phyloP scores from a whole-genome alignment of 257 asterid species.

The Catharanthus roseus region DNA sequence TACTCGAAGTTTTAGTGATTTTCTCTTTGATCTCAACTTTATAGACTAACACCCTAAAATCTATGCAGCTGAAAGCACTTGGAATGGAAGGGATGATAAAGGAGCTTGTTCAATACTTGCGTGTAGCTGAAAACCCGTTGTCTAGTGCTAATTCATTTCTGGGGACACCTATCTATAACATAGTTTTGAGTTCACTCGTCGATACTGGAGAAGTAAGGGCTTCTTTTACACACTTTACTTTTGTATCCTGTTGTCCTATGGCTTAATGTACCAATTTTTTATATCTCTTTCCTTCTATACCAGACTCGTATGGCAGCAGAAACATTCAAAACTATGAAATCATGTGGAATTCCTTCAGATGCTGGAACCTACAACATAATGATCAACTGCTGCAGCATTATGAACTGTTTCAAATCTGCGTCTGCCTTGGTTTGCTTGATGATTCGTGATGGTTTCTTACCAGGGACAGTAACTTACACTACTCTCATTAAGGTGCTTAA shows the following conservation, averaged over 20 bases:
- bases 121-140: slow-evolving; percentile 47
- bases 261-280: not conserved
- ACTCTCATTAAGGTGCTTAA: slow-evolving; percentile 57
- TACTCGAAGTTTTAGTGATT: not conserved
- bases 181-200: slow-evolving; percentile 69
- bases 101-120: slow-evolving; percentile 51
- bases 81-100: slow-evolving; percentile 71
- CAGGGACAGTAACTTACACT: slow-evolving; percentile 45
- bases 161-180: slow-evolving; percentile 48
- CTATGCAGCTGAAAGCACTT: slow-evolving; percentile 66
- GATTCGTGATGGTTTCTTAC: slow-evolving; percentile 63
- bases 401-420: slow-evolving; percentile 62
- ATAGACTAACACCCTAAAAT: slow-evolving; percentile 13
- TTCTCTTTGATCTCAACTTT: not conserved
- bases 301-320: slow-evolving; percentile 54
- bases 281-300: slow-evolving; percentile 10
- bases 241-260: slow-evolving; percentile 17
- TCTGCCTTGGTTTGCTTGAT: slow-evolving; percentile 56
- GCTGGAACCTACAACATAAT: slow-evolving; percentile 52
- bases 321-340: slow-evolving; percentile 61
- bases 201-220: slow-evolving; percentile 73
- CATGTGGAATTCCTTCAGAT: slow-evolving; percentile 50
- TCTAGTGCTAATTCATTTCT: slow-evolving; percentile 18
- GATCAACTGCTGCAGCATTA: slow-evolving; percentile 61
- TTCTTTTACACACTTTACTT: slow-evolving; percentile 19